Percentiles rank a stretch among this genome's conserved stretches.
Evolutionary conservation across 306 rosid genomes (phyloP).

Genomic region (Mimosa bimucronata): DNA sequence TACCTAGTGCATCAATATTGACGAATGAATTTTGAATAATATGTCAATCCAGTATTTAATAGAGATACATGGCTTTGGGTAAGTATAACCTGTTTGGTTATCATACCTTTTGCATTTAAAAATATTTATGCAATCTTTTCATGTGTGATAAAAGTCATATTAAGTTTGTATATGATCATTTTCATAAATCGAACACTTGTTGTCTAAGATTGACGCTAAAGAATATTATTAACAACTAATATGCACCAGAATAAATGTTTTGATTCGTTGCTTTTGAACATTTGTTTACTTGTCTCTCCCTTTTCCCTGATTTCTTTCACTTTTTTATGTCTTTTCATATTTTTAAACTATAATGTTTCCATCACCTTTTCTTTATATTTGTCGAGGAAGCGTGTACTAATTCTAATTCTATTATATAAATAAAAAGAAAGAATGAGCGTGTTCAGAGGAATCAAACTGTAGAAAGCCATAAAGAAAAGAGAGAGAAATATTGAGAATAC

Average conservation of each 20-base stretch:
- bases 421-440: not conserved
- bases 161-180: too few species aligned
- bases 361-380: not conserved
- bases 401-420: not conserved
- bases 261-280: not conserved
- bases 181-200: not conserved
- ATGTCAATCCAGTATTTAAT: too few species aligned
- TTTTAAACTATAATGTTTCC: not conserved
- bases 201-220: not conserved
- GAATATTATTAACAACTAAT: too few species aligned
- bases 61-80: too few species aligned
- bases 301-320: not conserved
- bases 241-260: not conserved
- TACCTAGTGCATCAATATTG: too few species aligned
- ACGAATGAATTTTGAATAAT: too few species aligned
- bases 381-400: not conserved
- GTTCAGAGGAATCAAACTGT: not conserved
- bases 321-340: not conserved
- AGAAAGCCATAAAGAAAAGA: not conserved
- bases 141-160: not conserved
- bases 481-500: not conserved
- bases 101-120: too few species aligned
- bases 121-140: not conserved
- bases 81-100: too few species aligned
- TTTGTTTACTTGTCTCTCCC: not conserved